These are phyloP conservation scores for Canna indica DNA, from an alignment of 176 grass and related monocot genomes.

Conservation along the genomic window DNA sequence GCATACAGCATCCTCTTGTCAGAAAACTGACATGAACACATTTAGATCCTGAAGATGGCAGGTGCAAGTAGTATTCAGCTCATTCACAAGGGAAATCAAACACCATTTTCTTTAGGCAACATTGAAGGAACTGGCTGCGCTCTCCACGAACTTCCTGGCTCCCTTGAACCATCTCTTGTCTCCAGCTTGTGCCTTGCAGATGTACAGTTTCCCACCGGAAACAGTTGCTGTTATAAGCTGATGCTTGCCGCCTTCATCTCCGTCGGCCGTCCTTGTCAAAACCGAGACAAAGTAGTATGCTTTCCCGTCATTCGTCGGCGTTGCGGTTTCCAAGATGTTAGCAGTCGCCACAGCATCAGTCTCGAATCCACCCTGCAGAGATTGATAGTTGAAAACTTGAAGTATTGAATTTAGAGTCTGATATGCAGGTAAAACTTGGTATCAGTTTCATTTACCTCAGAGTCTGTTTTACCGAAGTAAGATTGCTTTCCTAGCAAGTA, in stretches of 20 bases:
- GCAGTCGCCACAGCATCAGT: constrained; percentile 69
- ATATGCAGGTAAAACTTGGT: too few species aligned
- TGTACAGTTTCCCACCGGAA: too few species aligned
- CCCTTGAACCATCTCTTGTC: too few species aligned
- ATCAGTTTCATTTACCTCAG: too few species aligned
- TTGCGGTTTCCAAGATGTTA: constrained; percentile 56
- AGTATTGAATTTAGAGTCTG: too few species aligned
- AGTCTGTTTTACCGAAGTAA: constrained; percentile 62
- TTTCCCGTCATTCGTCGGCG: constrained; percentile 46
- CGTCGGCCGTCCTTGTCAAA: constrained; percentile 90
- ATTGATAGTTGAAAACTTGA: background rate
- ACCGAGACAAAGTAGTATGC: constrained; percentile 75
- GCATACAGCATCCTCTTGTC: too few species aligned
- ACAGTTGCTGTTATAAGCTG: too few species aligned
- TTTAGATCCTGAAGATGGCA: background rate
- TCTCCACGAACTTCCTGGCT: too few species aligned
- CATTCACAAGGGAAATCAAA: background rate
- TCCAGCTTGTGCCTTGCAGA: constrained; percentile 23
- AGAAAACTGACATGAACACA: background rate
- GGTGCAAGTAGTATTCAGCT: background rate
- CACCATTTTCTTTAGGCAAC: background rate
- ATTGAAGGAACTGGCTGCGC: constrained; percentile 1
- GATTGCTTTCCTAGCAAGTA: constrained; percentile 72
- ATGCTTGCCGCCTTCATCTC: constrained; percentile 26
- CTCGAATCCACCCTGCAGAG: constrained; percentile 69